Conservation (phyloP, 495 filamentous ascomycete genomes). For the Penicillium simplicissimum region DNA sequence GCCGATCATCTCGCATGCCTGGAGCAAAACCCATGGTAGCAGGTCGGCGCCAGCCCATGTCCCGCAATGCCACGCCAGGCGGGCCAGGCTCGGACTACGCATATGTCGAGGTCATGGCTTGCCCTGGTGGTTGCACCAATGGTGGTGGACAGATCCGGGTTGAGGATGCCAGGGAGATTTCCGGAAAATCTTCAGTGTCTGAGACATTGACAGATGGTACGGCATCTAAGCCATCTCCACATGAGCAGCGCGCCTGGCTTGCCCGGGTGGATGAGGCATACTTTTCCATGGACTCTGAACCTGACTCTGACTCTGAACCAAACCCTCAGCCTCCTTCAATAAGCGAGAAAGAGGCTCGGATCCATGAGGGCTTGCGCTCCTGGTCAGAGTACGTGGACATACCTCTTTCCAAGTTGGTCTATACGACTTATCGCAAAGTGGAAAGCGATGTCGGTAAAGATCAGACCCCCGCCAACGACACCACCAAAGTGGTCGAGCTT, state of each 20-base stretch:
- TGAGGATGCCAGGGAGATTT: slow-evolving; percentile 60
- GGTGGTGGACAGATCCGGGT: slow-evolving; percentile 93
- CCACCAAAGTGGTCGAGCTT: slow-evolving; percentile 82
- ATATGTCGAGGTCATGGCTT: slow-evolving; percentile 99
- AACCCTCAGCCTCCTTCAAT: slow-evolving; percentile 23
- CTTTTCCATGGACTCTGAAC: slow-evolving; percentile 79
- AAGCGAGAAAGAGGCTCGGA: slow-evolving; percentile 33
- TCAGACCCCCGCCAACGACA: slow-evolving; percentile 53
- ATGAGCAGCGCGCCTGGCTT: slow-evolving; percentile 85
- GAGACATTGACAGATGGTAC: slow-evolving; percentile 19
- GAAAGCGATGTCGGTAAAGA: slow-evolving; percentile 92
- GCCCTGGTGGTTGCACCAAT: slow-evolving; percentile 96
- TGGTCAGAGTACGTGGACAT: slow-evolving; percentile 75
- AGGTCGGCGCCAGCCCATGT: slow-evolving; percentile 42
- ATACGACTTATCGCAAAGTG: slow-evolving; percentile 86
- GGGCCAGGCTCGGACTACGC: slow-evolving; percentile 63
- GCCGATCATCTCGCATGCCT: slow-evolving; percentile 70
- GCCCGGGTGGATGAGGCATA: slow-evolving; percentile 89
- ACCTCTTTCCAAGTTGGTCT: slow-evolving; percentile 68
- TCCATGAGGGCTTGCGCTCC: slow-evolving; percentile 60
- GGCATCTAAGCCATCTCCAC: slow-evolving; percentile 56
- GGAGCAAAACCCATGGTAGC: slow-evolving; percentile 56
- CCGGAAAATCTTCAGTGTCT: slow-evolving; percentile 12
- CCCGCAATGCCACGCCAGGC: slow-evolving; percentile 33
- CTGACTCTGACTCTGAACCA: slow-evolving; percentile 45